Percentiles rank a stretch among this genome's conserved stretches.
Conservation (phyloP, 73 alveolate species). For the Tetrahymena borealis region DNA sequence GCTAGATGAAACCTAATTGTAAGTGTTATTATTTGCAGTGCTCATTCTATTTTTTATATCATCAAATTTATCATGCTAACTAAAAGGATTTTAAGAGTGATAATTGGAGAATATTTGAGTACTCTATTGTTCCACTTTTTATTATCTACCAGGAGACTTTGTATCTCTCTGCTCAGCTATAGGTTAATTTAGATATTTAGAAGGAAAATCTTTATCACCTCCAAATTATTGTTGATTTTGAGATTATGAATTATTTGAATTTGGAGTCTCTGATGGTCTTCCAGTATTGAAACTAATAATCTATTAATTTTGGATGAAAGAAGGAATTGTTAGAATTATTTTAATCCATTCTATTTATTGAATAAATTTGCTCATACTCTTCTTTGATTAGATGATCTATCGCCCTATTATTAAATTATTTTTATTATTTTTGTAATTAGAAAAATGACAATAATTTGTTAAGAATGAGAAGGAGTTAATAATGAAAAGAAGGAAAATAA, state of each 20-base stretch:
- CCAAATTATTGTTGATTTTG: background rate
- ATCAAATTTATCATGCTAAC: background rate
- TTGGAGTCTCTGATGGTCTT: background rate
- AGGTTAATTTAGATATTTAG: too few relatives aligned
- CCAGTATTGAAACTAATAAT: background rate
- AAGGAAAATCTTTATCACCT: too few relatives aligned
- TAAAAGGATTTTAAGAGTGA: background rate
- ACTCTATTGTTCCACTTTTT: background rate
- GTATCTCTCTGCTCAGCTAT: too few relatives aligned
- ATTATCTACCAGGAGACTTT: too few relatives aligned
- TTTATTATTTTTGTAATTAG: background rate
- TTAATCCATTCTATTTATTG: background rate
- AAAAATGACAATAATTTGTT: background rate
- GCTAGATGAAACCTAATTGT: background rate
- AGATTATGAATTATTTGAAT: background rate
- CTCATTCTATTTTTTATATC: background rate
- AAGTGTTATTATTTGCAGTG: background rate
- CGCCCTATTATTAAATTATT: background rate
- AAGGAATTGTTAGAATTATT: background rate
- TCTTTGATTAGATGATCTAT: background rate
- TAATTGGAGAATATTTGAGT: background rate
- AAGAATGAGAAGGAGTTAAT: background rate
- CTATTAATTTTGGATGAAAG: background rate
- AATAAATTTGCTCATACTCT: background rate
- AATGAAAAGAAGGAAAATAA: background rate